Evolutionary conservation across 2,329 filamentous ascomycete species (phyloP).

Genomic region (Fonsecaea pedrosoi): DNA sequence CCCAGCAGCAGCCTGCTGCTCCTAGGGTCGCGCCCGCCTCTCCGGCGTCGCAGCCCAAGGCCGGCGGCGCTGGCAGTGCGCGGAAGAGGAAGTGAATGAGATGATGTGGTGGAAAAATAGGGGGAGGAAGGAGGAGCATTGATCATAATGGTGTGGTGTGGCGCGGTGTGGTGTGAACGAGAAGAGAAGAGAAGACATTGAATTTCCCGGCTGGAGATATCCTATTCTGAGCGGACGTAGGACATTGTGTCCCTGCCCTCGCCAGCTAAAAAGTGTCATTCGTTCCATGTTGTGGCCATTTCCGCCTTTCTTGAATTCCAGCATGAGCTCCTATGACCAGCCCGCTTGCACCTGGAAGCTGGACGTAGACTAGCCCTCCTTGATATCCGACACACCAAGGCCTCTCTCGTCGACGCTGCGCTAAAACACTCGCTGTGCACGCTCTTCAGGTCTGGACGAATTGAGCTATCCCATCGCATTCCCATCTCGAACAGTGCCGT

Average conservation of each 20-base stretch:
- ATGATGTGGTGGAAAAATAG: background rate
- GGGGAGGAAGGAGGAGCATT: too few species aligned
- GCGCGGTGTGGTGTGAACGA: background rate
- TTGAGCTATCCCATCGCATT: background rate
- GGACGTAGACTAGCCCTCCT: background rate
- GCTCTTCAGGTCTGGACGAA: background rate
- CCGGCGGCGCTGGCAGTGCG: constrained; percentile 28
- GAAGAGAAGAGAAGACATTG: background rate
- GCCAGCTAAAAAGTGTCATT: constrained; percentile 5
- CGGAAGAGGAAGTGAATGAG: constrained; percentile 36
- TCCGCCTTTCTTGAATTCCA: background rate
- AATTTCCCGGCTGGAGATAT: background rate
- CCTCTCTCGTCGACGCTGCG: background rate
- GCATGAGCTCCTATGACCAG: background rate
- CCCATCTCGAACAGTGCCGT: background rate
- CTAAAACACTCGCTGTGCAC: background rate
- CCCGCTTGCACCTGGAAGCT: background rate
- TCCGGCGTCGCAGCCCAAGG: constrained; percentile 23
- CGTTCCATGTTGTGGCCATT: background rate
- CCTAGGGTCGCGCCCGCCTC: constrained; percentile 24
- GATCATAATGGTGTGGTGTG: too few species aligned
- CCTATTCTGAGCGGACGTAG: background rate
- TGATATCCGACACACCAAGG: background rate
- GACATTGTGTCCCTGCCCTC: background rate
- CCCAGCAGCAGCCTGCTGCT: constrained; percentile 20